Evolutionary conservation across 371 early-diverging fungal genomes (phyloP), one percentile per base, ranked within the genome.

Genomic region (Chytridium lagenaria): DNA sequence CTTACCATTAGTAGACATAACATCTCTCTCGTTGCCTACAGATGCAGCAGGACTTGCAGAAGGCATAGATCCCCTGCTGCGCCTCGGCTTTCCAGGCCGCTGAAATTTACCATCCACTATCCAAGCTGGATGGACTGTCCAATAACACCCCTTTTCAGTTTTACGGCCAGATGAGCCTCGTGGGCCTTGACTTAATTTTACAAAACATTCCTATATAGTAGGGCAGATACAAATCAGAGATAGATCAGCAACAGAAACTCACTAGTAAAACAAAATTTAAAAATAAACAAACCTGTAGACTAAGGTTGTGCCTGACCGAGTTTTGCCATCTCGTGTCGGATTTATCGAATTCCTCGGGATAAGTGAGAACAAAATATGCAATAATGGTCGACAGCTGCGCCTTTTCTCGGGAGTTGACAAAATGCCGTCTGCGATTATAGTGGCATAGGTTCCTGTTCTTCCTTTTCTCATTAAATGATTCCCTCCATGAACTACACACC

Each of bases 231-330:
- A 10, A 15, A 22, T 49, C 49, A n/a, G n/a, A n/a, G n/a, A n/a
- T n/a, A n/a, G n/a, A n/a, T n/a, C n/a, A n/a, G n/a, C n/a, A n/a
- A n/a, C n/a, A n/a, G n/a, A n/a, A n/a, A n/a, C n/a, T 44, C 44
- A 19, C 12, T 44, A 44, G 19, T 7, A 44, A 19, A 19, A 44
- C 19, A 44, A 44, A 44, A 12, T 44, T 19, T 44, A 34, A 52
- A 52, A 52, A 26, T 23, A 52, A n/a, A n/a, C 55, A 10, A 7
- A 61, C 61, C 30, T 61, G 61, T 3, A 61, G 30, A 34, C 61
- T 61, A 34, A 61, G 37, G 23, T 61, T 61, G 23, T 61, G 61
- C 36, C 61, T 28, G 36, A 61, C 61, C 10, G 61, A 61, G 36
- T 61, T 61, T 37, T 61, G 61, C 61, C 61, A 61, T 15, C 61